phyloP scores from a whole-genome alignment of 2,329 filamentous ascomycete genomes.

The Parastagonospora avenae region DNA sequence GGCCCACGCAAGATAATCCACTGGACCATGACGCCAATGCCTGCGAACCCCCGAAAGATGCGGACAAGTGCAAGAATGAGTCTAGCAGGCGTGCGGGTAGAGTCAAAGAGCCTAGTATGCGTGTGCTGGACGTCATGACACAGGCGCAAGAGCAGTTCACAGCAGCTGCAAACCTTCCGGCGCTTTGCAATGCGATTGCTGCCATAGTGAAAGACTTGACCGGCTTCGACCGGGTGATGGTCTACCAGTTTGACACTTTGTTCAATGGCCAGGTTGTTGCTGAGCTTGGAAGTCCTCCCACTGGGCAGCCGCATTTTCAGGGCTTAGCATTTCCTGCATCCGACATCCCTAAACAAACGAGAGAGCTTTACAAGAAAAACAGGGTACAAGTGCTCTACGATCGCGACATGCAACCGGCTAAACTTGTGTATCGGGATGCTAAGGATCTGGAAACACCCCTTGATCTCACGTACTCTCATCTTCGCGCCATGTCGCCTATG shows the following conservation, averaged over 20 bases:
- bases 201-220: conserved; percentile 89
- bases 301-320: conserved; percentile 83
- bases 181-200: conserved; percentile 78
- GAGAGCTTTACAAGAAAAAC: conserved; percentile 89
- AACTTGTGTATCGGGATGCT: conserved; percentile 77
- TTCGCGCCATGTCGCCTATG: conserved; percentile 89
- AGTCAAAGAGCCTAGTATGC: conserved; percentile 82
- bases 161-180: conserved; percentile 70
- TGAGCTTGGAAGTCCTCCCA: conserved; percentile 81
- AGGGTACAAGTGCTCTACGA: conserved; percentile 89
- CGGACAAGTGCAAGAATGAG: conserved; percentile 63
- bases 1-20: conserved; percentile 65
- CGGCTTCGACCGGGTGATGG: conserved; percentile 89
- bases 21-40: too few species aligned
- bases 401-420: conserved; percentile 76
- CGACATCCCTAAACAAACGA: conserved; percentile 82
- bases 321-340: conserved; percentile 87
- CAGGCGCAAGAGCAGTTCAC: conserved; percentile 88
- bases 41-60: too few species aligned
- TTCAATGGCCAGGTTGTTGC: conserved; percentile 89
- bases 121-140: conserved; percentile 89
- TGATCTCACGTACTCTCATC: conserved; percentile 82
- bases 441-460: conserved; percentile 76
- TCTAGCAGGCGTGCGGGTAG: conserved; percentile 71
- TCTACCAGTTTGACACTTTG: conserved; percentile 83